These are phyloP conservation scores for Pseudopyricularia cyperi DNA, from an alignment of 2,329 filamentous ascomycete species.

Conservation along the genomic window DNA sequence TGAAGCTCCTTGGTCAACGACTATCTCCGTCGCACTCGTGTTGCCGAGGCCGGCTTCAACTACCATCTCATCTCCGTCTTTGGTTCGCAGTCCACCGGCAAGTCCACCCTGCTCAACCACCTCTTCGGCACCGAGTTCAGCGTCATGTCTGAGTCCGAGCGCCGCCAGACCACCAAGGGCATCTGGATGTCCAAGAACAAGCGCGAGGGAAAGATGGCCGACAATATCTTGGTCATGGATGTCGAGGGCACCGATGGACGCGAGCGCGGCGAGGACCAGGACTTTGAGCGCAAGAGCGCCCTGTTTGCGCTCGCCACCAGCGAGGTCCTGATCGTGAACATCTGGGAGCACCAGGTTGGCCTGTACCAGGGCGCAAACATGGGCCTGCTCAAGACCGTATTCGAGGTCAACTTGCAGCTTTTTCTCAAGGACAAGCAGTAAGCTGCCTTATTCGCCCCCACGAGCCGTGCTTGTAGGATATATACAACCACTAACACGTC, in stretches of 20 bases:
- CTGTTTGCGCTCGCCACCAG: conserved; percentile 94
- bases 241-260: conserved; percentile 95
- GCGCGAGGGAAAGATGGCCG: conserved; percentile 61
- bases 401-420: conserved; percentile 94
- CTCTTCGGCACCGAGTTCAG: conserved; percentile 94
- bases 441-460: conserved; percentile 16
- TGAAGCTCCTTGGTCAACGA: conserved; percentile 60
- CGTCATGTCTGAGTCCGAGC: conserved; percentile 91
- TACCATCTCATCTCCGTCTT: conserved; percentile 99
- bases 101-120: conserved; percentile 91
- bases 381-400: conserved; percentile 96
- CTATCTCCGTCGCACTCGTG: conserved; percentile 68
- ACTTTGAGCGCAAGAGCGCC: conserved; percentile 97
- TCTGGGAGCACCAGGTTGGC: conserved; percentile 98
- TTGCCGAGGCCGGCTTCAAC: conserved; percentile 88
- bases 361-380: conserved; percentile 98
- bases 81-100: conserved; percentile 95
- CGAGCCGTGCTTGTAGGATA: not conserved
- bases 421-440: conserved; percentile 94
- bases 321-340: conserved; percentile 95
- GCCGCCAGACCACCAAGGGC: conserved; percentile 94
- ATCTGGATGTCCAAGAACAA: conserved; percentile 99
- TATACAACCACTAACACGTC: not conserved
- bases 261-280: conserved; percentile 93
- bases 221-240: conserved; percentile 98